These are phyloP conservation scores for Daldinia bambusicola DNA, from an alignment of 495 filamentous ascomycete species.

Conservation along the genomic window DNA sequence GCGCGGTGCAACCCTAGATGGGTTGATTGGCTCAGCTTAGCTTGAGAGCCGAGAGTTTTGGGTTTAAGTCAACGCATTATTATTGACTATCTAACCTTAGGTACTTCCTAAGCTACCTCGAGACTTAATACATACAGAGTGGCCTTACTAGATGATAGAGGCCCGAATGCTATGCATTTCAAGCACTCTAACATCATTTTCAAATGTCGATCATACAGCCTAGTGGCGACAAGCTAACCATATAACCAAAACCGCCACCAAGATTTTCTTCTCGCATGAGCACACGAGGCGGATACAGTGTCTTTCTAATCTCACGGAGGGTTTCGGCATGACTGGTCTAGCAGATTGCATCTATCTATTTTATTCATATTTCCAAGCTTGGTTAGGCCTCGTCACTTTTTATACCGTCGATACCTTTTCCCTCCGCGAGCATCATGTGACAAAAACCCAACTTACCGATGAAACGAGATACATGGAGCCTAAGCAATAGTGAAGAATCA, in stretches of 20 bases:
- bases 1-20: neutral
- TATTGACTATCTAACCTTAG: neutral
- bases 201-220: neutral
- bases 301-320: slow-evolving; percentile 14
- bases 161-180: neutral
- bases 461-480: slow-evolving; percentile 4
- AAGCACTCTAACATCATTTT: neutral
- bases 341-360: slow-evolving; percentile 19
- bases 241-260: slow-evolving; percentile 1
- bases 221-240: slow-evolving; percentile 8
- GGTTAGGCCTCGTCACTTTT: slow-evolving; percentile 6
- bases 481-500: slow-evolving; percentile 21
- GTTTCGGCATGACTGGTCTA: slow-evolving; percentile 11
- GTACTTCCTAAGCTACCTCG: neutral
- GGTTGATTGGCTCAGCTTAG: neutral
- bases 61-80: slow-evolving; percentile 1
- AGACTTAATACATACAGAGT: slow-evolving; percentile 13
- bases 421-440: slow-evolving; percentile 27
- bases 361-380: slow-evolving; percentile 14
- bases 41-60: slow-evolving; percentile 5
- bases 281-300: slow-evolving; percentile 14
- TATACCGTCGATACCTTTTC: slow-evolving; percentile 16
- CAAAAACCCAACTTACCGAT: slow-evolving; percentile 8
- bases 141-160: neutral
- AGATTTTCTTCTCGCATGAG: slow-evolving; percentile 5